Percentiles rank a stretch among this genome's conserved stretches.
These are phyloP conservation scores for Eucalyptus polybractea DNA, from an alignment of 345 rosid species.

Conservation along the genomic window DNA sequence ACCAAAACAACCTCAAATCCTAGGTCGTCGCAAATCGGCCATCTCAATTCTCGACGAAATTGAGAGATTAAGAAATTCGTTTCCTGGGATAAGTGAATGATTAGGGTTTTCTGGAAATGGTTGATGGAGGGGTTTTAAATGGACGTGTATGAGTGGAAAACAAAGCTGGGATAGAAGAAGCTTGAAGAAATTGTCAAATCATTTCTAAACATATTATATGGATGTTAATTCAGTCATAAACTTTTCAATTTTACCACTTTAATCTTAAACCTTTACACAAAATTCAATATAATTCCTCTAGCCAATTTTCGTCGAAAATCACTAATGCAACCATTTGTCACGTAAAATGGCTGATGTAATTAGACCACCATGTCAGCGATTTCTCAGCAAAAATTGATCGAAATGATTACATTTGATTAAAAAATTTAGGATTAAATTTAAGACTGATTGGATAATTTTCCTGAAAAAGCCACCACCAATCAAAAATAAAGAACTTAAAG, in stretches of 20 bases:
- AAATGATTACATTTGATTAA: not conserved
- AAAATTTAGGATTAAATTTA: not conserved
- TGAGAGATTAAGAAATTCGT: not conserved
- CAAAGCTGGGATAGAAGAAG: not conserved
- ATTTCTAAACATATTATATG: not conserved
- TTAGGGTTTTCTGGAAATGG: not conserved
- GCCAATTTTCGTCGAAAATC: not conserved
- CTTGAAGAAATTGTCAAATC: not conserved
- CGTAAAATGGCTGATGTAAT: not conserved
- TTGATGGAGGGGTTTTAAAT: not conserved
- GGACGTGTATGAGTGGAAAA: not conserved
- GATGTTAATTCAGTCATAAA: not conserved
- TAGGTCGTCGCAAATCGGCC: not conserved
- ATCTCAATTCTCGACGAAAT: not conserved
- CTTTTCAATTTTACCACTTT: not conserved
- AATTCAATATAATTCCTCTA: not conserved
- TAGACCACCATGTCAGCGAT: fast-evolving
- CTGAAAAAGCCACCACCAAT: not conserved
- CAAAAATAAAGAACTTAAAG: not conserved
- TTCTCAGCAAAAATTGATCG: not conserved
- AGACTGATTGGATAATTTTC: not conserved
- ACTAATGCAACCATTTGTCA: not conserved
- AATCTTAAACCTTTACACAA: not conserved
- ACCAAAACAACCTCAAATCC: not conserved
- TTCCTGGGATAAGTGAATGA: not conserved